These are phyloP conservation scores for Penicillium verhagenii DNA, from an alignment of 495 filamentous ascomycete genomes.

Conservation along the genomic window DNA sequence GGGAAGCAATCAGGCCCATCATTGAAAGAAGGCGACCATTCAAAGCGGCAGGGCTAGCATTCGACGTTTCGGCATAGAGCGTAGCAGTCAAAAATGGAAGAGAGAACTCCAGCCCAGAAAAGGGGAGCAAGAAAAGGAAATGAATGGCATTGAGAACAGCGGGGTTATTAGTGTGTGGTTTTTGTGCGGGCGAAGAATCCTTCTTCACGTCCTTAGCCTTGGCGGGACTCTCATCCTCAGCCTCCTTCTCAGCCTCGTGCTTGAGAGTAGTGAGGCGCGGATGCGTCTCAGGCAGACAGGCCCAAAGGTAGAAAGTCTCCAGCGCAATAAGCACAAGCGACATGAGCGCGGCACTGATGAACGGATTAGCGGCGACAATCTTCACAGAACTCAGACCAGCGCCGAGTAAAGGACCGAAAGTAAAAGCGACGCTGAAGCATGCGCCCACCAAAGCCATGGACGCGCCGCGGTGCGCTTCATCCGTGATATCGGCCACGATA, in stretches of 20 bases:
- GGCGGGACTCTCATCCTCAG: background rate
- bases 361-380: slow-evolving; percentile 83
- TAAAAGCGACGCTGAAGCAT: slow-evolving; percentile 97
- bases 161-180: slow-evolving; percentile 72
- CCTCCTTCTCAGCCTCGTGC: slow-evolving; percentile 17
- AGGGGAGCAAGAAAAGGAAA: slow-evolving; percentile 90
- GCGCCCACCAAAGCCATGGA: slow-evolving; percentile 96
- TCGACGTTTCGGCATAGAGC: slow-evolving; percentile 63
- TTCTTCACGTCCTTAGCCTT: background rate
- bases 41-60: slow-evolving; percentile 56
- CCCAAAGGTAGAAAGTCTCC: slow-evolving; percentile 88
- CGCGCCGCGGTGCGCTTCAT: slow-evolving; percentile 72
- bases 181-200: background rate
- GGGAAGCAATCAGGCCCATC: slow-evolving; percentile 86
- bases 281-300: slow-evolving; percentile 84
- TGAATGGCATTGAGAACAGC: slow-evolving; percentile 82
- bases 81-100: slow-evolving; percentile 97
- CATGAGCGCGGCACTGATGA: slow-evolving; percentile 84
- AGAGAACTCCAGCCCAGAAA: slow-evolving; percentile 92
- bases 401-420: slow-evolving; percentile 88
- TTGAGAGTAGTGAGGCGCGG: slow-evolving; percentile 46
- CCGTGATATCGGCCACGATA: slow-evolving; percentile 94
- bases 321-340: slow-evolving; percentile 76
- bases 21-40: slow-evolving; percentile 89
- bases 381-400: slow-evolving; percentile 74